Conservation (phyloP, 2,329 filamentous ascomycete species). For the Drechmeria coniospora region DNA sequence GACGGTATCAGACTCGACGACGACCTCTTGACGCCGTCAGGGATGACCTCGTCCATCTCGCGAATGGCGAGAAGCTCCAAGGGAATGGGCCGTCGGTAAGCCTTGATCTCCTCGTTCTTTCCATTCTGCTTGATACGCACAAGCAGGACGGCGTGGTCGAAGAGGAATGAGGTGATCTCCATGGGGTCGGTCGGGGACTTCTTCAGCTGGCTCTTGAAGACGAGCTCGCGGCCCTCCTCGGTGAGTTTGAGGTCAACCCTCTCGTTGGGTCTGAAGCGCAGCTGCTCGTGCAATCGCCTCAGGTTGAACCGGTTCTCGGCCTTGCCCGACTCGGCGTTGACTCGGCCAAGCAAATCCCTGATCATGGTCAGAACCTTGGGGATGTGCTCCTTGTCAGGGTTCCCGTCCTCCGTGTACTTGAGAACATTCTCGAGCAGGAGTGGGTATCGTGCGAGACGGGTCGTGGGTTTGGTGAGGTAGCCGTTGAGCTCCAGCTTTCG, state of each 20-base stretch:
- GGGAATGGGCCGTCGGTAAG: conserved; percentile 86
- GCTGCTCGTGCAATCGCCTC: conserved; percentile 75
- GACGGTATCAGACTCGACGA: conserved; percentile 67
- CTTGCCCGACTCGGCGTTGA: conserved; percentile 92
- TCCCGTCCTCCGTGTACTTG: conserved; percentile 82
- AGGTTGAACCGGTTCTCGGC: conserved; percentile 96
- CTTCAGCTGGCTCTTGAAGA: conserved; percentile 90
- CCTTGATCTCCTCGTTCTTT: conserved; percentile 87
- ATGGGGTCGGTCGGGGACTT: conserved; percentile 77
- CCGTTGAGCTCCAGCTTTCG: conserved; percentile 94
- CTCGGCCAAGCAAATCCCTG: conserved; percentile 69
- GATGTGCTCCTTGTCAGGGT: conserved; percentile 80
- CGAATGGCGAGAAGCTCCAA: conserved; percentile 83
- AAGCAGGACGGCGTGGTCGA: conserved; percentile 87
- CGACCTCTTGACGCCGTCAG: conserved; percentile 70
- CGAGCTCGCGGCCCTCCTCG: conserved; percentile 79
- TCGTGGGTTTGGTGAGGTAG: conserved; percentile 95
- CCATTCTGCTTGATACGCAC: conserved; percentile 84
- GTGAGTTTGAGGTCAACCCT: conserved; percentile 88
- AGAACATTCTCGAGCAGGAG: conserved; percentile 79
- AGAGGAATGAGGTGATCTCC: conserved; percentile 88
- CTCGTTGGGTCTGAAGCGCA: conserved; percentile 81
- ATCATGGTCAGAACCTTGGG: conserved; percentile 80
- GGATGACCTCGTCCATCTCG: conserved; percentile 94
- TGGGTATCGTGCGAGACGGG: conserved; percentile 84